Evolutionary conservation across 2,329 filamentous ascomycete species (phyloP).

Genomic region (Chlorencoelia australis): DNA sequence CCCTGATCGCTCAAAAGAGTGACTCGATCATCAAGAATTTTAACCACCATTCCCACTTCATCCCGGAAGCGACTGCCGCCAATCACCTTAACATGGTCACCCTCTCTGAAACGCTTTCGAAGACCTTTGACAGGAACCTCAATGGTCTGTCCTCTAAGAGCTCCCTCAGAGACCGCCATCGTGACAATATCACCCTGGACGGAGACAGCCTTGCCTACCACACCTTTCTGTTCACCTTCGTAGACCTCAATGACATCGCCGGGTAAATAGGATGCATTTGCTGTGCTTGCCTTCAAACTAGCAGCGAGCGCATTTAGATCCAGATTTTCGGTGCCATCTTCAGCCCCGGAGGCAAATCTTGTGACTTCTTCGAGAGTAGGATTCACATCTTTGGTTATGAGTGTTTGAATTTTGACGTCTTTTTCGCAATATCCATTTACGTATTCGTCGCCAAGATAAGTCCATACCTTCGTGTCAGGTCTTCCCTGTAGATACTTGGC

Average conservation of each 20-base stretch:
- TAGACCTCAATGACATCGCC: slow-evolving; percentile 97
- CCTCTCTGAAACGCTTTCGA: slow-evolving; percentile 83
- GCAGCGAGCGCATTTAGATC: slow-evolving; percentile 86
- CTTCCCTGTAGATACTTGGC: slow-evolving; percentile 45
- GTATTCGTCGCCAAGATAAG: slow-evolving; percentile 81
- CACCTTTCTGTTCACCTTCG: slow-evolving; percentile 86
- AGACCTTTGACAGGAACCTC: slow-evolving; percentile 88
- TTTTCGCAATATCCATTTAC: slow-evolving; percentile 89
- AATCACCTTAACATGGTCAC: slow-evolving; percentile 98
- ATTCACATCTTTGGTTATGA: slow-evolving; percentile 83
- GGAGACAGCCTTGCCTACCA: slow-evolving; percentile 74
- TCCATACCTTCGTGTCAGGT: slow-evolving; percentile 54
- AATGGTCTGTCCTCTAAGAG: slow-evolving; percentile 71
- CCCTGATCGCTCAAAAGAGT: slow-evolving; percentile 89
- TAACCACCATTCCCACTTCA: slow-evolving; percentile 94
- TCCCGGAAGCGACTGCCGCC: slow-evolving; percentile 90
- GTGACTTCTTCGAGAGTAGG: slow-evolving; percentile 91
- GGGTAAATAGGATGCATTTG: slow-evolving; percentile 74
- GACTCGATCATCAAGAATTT: slow-evolving; percentile 83
- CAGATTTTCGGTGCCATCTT: slow-evolving; percentile 88
- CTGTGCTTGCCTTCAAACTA: slow-evolving; percentile 75
- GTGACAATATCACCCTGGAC: slow-evolving; percentile 90
- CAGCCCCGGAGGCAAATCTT: slow-evolving; percentile 78
- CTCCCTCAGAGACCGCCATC: slow-evolving; percentile 73
- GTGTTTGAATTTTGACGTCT: slow-evolving; percentile 79